These are phyloP conservation scores for Hypoxylon sp. DNA, from an alignment of 2,329 filamentous ascomycete genomes.

Conservation along the genomic window DNA sequence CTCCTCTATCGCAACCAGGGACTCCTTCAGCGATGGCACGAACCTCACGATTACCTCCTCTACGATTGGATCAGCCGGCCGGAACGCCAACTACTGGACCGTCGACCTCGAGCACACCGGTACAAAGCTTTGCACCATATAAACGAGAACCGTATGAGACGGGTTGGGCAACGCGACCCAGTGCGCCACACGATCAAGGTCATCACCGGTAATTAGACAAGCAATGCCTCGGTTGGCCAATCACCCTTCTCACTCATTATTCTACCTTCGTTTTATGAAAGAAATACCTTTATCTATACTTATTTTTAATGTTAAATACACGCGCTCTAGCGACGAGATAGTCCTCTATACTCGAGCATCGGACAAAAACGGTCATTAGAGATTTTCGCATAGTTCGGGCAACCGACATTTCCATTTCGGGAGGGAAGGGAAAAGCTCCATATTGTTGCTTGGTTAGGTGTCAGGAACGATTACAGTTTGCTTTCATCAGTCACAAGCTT, in stretches of 20 bases:
- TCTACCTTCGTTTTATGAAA: slow-evolving; percentile 36
- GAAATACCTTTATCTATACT: slow-evolving; percentile 31
- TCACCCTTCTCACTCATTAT: slow-evolving; percentile 4
- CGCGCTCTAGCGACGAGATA: slow-evolving; percentile 14
- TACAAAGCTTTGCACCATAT: slow-evolving; percentile 42
- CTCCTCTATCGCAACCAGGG: slow-evolving; percentile 45
- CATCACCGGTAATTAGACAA: slow-evolving; percentile 36
- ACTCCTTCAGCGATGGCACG: slow-evolving; percentile 43
- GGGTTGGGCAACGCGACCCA: slow-evolving; percentile 49
- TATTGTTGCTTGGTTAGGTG: slow-evolving; percentile 34
- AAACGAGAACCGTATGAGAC: slow-evolving; percentile 50
- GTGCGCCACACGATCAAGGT: slow-evolving; percentile 34
- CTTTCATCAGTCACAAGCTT: slow-evolving; percentile 32
- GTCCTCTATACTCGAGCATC: slow-evolving; percentile 29
- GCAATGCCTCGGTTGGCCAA: slow-evolving; percentile 1
- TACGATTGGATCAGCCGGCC: slow-evolving; percentile 56
- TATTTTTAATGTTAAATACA: slow-evolving; percentile 34
- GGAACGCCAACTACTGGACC: slow-evolving; percentile 37
- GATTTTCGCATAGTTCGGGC: slow-evolving; percentile 43
- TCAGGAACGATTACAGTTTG: slow-evolving; percentile 37
- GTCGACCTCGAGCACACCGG: slow-evolving; percentile 37
- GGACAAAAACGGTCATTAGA: slow-evolving; percentile 39
- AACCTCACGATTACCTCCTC: slow-evolving; percentile 57
- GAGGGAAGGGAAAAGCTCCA: slow-evolving; percentile 34
- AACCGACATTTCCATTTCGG: slow-evolving; percentile 41